These are phyloP conservation scores for Sporisorium exsertum DNA, from an alignment of 1,284 basidiomycete genomes.

Conservation along the genomic window DNA sequence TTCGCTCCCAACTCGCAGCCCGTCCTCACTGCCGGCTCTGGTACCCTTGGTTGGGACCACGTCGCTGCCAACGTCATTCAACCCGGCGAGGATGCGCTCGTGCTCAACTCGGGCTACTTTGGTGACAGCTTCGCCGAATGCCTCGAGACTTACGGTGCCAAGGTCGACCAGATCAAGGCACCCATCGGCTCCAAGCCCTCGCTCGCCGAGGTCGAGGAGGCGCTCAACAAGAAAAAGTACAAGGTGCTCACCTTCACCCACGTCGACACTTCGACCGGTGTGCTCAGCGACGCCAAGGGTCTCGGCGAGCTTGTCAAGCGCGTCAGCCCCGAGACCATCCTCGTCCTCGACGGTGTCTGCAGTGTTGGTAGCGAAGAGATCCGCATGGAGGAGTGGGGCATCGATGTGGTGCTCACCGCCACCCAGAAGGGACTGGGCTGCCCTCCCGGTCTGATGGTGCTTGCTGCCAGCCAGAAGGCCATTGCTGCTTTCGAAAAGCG, in stretches of 20 bases:
- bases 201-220: slow-evolving; percentile 76
- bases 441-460: slow-evolving; percentile 91
- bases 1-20: slow-evolving; percentile 74
- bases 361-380: slow-evolving; percentile 97
- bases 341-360: slow-evolving; percentile 92
- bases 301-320: slow-evolving; percentile 81
- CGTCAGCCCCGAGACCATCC: slow-evolving; percentile 86
- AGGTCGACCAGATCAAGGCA: slow-evolving; percentile 87
- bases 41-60: slow-evolving; percentile 88
- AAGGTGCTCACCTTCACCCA: slow-evolving; percentile 94
- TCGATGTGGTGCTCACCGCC: slow-evolving; percentile 89
- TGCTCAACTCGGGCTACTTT: slow-evolving; percentile 74
- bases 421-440: slow-evolving; percentile 95
- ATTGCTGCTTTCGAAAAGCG: slow-evolving; percentile 80
- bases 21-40: slow-evolving; percentile 89
- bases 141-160: slow-evolving; percentile 83
- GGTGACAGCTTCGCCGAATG: slow-evolving; percentile 68
- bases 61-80: slow-evolving; percentile 78
- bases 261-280: slow-evolving; percentile 76
- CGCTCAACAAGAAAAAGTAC: slow-evolving; percentile 84
- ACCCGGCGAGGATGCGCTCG: slow-evolving; percentile 82
- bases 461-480: slow-evolving; percentile 84
- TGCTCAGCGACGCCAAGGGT: slow-evolving; percentile 85
- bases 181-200: slow-evolving; percentile 83
- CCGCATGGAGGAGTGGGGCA: slow-evolving; percentile 88